Percentiles rank a stretch among this genome's conserved stretches.
phyloP scores from a whole-genome alignment of 2,329 filamentous ascomycete genomes.

The Lachnellula subtilissima region DNA sequence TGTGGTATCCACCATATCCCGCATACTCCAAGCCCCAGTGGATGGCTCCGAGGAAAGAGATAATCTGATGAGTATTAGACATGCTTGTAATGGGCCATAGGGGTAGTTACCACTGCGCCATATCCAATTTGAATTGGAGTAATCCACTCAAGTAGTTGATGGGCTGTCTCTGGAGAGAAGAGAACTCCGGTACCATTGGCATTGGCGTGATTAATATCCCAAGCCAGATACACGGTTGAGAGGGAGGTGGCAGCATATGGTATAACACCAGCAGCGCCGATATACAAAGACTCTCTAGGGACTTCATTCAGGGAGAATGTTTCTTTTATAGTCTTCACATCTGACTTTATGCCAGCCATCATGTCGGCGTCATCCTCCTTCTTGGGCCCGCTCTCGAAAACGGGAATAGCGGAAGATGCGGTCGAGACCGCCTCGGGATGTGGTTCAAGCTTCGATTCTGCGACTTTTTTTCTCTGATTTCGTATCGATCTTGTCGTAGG shows the following conservation, averaged over 20 bases:
- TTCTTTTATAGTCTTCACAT: conserved; percentile 62
- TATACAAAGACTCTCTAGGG: conserved; percentile 60
- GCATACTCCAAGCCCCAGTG: conserved; percentile 91
- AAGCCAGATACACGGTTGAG: conserved; percentile 76
- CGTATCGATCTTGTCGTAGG: conserved; percentile 43
- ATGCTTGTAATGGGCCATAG: neutral
- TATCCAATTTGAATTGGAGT: conserved; percentile 90
- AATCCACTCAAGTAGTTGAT: conserved; percentile 65
- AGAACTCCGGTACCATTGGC: conserved; percentile 58
- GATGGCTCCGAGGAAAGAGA: conserved; percentile 88
- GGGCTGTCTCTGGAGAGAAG: conserved; percentile 64
- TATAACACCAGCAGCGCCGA: conserved; percentile 73
- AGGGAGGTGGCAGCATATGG: conserved; percentile 83
- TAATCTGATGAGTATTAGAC: conserved; percentile 52
- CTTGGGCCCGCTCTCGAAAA: conserved; percentile 38
- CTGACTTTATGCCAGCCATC: conserved; percentile 47
- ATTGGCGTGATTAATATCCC: conserved; percentile 68
- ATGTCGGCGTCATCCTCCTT: conserved; percentile 42
- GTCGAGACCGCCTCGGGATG: conserved; percentile 57
- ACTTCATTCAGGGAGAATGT: conserved; percentile 62
- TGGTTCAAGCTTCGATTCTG: conserved; percentile 50
- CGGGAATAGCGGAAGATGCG: conserved; percentile 50
- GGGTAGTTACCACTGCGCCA: conserved; percentile 66
- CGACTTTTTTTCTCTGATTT: conserved; percentile 52
- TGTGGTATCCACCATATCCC: conserved; percentile 59